Evolutionary conservation across 331 rosid species (phyloP).

Genomic region (Dryas integrifolia): DNA sequence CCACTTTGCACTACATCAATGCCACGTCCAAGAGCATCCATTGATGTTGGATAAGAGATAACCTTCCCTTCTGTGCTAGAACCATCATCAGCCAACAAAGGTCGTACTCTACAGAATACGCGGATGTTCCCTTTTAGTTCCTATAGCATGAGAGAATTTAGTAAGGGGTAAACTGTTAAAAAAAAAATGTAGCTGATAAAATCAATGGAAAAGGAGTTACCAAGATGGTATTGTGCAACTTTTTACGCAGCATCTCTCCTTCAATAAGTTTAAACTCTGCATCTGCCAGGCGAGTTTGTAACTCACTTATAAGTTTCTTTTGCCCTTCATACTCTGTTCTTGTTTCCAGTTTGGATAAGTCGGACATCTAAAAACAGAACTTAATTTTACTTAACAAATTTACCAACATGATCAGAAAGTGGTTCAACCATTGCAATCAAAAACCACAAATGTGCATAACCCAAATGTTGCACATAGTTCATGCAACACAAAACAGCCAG

Average conservation of each 20-base stretch:
- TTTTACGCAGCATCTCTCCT: constrained; percentile 86
- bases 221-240: constrained; percentile 89
- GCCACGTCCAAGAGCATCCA: constrained; percentile 85
- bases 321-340: constrained; percentile 73
- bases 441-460: constrained; percentile 14
- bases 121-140: constrained; percentile 98
- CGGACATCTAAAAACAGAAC: constrained; percentile 58
- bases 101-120: constrained; percentile 94
- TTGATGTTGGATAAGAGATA: constrained; percentile 77
- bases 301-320: constrained; percentile 59
- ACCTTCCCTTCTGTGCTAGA: constrained; percentile 53
- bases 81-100: constrained; percentile 74
- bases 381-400: constrained; percentile 17
- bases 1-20: constrained; percentile 75
- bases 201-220: constrained; percentile 39
- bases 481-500: not conserved
- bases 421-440: constrained; percentile 1
- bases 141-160: constrained; percentile 40
- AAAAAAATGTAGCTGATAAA: not conserved
- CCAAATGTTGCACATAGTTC: not conserved
- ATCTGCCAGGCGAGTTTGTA: constrained; percentile 65
- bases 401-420: constrained; percentile 3
- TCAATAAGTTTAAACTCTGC: constrained; percentile 75
- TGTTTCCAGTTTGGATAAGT: constrained; percentile 65
- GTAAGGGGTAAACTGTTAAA: not conserved